These are phyloP conservation scores for Gossypium sturtianum DNA, from an alignment of 345 rosid genomes.

Conservation along the genomic window DNA sequence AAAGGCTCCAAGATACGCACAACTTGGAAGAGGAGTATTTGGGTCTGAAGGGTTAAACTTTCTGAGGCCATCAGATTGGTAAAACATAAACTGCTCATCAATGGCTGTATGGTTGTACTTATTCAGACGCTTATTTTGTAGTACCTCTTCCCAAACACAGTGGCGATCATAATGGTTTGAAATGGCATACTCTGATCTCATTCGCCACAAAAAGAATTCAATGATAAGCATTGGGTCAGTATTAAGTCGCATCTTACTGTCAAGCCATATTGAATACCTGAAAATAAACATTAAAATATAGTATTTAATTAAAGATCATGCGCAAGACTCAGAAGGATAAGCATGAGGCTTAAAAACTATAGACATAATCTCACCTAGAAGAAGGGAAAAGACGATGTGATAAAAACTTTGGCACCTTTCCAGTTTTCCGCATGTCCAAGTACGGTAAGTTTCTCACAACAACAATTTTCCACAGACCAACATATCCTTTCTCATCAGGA, in stretches of 20 bases:
- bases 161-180: constrained; percentile 94
- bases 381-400: constrained; percentile 94
- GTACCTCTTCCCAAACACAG: constrained; percentile 94
- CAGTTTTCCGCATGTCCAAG: constrained; percentile 73
- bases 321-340: background rate
- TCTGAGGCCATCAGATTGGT: constrained; percentile 73
- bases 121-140: constrained; percentile 70
- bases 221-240: constrained; percentile 75
- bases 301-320: constrained; percentile 2
- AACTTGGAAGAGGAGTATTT: constrained; percentile 67
- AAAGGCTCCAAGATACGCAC: constrained; percentile 36
- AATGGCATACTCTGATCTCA: constrained; percentile 78
- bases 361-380: constrained; percentile 54
- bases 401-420: constrained; percentile 90
- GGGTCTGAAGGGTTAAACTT: constrained; percentile 61
- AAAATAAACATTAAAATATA: constrained; percentile 11
- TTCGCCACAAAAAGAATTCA: constrained; percentile 83
- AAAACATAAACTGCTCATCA: constrained; percentile 67
- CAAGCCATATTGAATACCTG: constrained; percentile 96
- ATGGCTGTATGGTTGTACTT: constrained; percentile 74
- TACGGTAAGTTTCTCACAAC: constrained; percentile 74
- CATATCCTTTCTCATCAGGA: constrained; percentile 63
- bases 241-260: constrained; percentile 85
- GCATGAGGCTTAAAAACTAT: constrained; percentile 16
- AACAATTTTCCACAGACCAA: constrained; percentile 85